Base-by-base conservation (phyloP, 148 eudicot genomes). In the Beta vulgaris region DNA sequence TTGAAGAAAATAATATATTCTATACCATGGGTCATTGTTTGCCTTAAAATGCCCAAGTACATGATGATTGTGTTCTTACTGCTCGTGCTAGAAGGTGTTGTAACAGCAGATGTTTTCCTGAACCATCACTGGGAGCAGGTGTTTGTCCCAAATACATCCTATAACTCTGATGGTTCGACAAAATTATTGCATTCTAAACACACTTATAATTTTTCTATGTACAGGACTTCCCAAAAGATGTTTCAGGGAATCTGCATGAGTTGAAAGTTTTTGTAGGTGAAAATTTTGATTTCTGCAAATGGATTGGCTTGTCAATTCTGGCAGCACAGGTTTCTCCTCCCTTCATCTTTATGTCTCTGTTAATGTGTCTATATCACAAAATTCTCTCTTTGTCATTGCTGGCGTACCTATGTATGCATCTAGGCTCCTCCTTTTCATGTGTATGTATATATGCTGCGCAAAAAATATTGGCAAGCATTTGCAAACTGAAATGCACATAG, bases 51-150 rank as follows among this genome's bases (percentile, higher is more conserved):
- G 25, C 58, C 46, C 32, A 23, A 92, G 95, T 92, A 88, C 84
- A 81, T 87, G 88, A 75, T 86, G 55, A 80, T 88, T 78, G 74
- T 92, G 75, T 87, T 88, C 78, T 44, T 88, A 76, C 85, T 92
- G 35, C 73, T 90, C 44, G 78, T 90, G 86, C 79, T 92, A 49
- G 95, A 92, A 76, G 95, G 91, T 82, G 93, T 88, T 43, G 79
- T 92, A 54, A 78, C 88, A 57, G 84, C 83, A 21, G 95, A 90
- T 78, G 91, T 92, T 57, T 84, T 92, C 69, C 73, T 90, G 49
- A 92, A 92, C 72, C 87, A 73, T 48, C 71, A 85, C 68, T 92
- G 97, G 97, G 88, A 90, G 73, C 86, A 87, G 95, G 96, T 92
- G 83, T 60, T 23, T 26, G 0, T 76, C 44, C n/a, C 19, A 42